phyloP scores from a whole-genome alignment of 1,284 basidiomycete species.

The Paramarasmius palmivorus region DNA sequence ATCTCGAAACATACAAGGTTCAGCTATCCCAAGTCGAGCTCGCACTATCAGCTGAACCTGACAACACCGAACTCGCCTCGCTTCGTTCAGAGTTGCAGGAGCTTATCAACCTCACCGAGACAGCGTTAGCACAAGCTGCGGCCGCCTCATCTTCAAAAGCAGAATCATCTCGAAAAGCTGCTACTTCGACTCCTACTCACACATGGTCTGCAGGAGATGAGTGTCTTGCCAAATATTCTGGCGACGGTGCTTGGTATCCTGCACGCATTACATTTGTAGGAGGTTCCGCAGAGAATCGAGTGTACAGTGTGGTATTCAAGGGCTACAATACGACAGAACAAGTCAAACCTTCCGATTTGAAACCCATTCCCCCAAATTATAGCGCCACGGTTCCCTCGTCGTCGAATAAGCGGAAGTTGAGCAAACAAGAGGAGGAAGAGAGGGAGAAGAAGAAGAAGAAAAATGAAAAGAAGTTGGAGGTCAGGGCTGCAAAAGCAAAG shows the following conservation, averaged over 20 bases:
- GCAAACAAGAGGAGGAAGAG: conserved; percentile 84
- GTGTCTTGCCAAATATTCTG: conserved; percentile 89
- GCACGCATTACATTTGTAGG: conserved; percentile 88
- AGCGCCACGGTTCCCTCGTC: conserved; percentile 36
- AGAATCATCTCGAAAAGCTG: conserved; percentile 54
- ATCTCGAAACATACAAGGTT: conserved; percentile 87
- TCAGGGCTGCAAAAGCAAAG: conserved; percentile 83
- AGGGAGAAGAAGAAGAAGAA: conserved; percentile 92
- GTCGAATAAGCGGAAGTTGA: conserved; percentile 74
- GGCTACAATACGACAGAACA: conserved; percentile 95
- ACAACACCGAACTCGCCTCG: conserved; percentile 74
- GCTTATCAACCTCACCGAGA: conserved; percentile 86
- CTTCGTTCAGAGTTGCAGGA: conserved; percentile 86
- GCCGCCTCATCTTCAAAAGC: conserved; percentile 60
- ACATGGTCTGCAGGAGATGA: conserved; percentile 86
- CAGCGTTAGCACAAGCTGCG: conserved; percentile 68
- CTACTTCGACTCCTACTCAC: conserved; percentile 49
- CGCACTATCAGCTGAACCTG: conserved; percentile 82
- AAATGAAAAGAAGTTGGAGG: conserved; percentile 94
- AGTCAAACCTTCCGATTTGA: conserved; percentile 74
- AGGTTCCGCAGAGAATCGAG: conserved; percentile 82
- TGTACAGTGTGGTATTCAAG: conserved; percentile 94
- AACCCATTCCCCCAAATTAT: conserved; percentile 64
- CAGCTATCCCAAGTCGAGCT: conserved; percentile 90
- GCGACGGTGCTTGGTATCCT: conserved; percentile 89